phyloP scores from a whole-genome alignment of 1,284 basidiomycete species.

The Papiliotrema nemorosa region DNA sequence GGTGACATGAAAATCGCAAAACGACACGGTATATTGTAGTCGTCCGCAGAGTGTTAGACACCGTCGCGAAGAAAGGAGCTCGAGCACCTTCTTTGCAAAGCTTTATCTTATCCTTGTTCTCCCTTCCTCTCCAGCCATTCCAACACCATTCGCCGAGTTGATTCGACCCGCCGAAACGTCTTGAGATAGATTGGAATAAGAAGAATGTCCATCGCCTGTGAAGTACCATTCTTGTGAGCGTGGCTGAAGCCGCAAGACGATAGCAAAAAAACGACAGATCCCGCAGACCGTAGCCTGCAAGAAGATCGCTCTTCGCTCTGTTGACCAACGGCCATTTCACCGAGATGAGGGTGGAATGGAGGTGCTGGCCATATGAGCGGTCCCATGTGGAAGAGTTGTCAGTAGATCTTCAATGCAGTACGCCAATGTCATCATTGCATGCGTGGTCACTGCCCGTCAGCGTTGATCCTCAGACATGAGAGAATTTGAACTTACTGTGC shows the following conservation, averaged over 20 bases:
- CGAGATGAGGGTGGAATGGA: constrained; percentile 26
- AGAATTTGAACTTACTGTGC: constrained; percentile 1
- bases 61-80: too few relatives aligned
- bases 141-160: too few relatives aligned
- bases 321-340: constrained; percentile 18
- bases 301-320: constrained; percentile 21
- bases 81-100: too few relatives aligned
- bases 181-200: background rate
- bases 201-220: constrained; percentile 43
- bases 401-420: background rate
- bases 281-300: too few relatives aligned
- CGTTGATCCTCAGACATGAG: background rate
- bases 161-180: background rate
- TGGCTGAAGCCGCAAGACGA: constrained; percentile 19
- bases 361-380: constrained; percentile 19
- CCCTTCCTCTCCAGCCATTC: too few relatives aligned
- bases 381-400: constrained; percentile 4
- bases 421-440: constrained; percentile 2
- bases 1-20: constrained; percentile 49
- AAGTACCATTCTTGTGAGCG: constrained; percentile 35
- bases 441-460: constrained; percentile 2
- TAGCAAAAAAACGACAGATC: constrained; percentile 38
- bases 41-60: constrained; percentile 50
- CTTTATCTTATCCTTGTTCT: too few relatives aligned
- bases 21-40: constrained; percentile 32